Base-by-base conservation (phyloP, 257 asterid genomes). In the Forsythia viridissima region DNA sequence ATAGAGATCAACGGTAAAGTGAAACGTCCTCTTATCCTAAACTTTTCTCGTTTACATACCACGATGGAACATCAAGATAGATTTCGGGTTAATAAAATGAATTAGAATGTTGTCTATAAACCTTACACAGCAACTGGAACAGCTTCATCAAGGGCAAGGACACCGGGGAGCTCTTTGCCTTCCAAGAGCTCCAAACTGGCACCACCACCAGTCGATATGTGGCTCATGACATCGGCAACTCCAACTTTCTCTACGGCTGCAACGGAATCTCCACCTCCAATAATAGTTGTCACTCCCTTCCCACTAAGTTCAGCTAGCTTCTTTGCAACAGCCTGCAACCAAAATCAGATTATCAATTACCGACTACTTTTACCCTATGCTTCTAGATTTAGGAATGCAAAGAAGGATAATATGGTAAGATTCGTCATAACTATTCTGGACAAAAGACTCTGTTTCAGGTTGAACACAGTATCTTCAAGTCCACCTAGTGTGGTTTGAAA, bases 161-260 rank as follows among this genome's bases (percentile, higher is more conserved):
- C 97, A n/a, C 97, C 96, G 2, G 98, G 98, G 42, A 93, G 92
- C 75, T 74, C 84, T 82, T 93, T 93, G 57, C 98, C 98, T 86
- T 93, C 96, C 83, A 93, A 84, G 8, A 93, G 91, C 90, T 93
- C 98, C 91, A 93, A 81, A 85, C 98, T 92, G 79, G 98, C 98
- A 74, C 98, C 98, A 70, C 98, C 96, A 66, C 97, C 98, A 0
- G 98, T 93, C 24, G 98, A 93, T 73, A 93, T 93, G 90, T 93
- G 98, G 90, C 98, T 93, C 97, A 93, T 93, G 70, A 85, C 92
- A 24, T 65, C 74, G 8, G 97, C 98, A 55, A 93, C 95, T 20
- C 97, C 98, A 59, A 89, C 96, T 79, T 93, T 93, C 90, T 93
- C 98, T 51, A 93, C 98, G 0, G 98, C 97, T 4, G 97, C 98